Base-by-base conservation (phyloP, 192 early-diverging fungal genomes). In the Ambispora gerdemannii region DNA sequence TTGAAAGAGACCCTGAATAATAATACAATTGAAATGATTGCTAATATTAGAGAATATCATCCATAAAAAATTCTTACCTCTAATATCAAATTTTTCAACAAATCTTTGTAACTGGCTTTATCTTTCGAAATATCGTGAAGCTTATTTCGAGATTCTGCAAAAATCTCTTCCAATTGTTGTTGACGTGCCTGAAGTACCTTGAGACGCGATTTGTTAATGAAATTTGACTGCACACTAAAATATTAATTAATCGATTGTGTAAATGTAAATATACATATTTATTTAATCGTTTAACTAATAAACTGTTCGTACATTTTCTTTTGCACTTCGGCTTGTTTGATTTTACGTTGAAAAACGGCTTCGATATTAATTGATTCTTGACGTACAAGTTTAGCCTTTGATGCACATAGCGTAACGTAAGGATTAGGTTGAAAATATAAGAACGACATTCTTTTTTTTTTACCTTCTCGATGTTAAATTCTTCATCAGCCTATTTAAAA, bases 381-480 rank as follows among this genome's bases (percentile, higher is more conserved):
- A 55, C 97, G 93, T 25, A 99, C 97, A 51, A 98, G 87, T 79
- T 99, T 99, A 79, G 93, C 97, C 85, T 88, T 77, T 20, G 20
- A 28, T 32, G 22, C 32, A 19, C 15, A 33, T n/a, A n/a, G n/a
- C n/a, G n/a, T n/a, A n/a, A n/a, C n/a, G n/a, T n/a, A n/a, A n/a
- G n/a, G n/a, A n/a, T n/a, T n/a, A n/a, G n/a, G n/a, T n/a, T 7
- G 43, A 32, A 53, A 20, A 31, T 71, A n/a, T 7, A 13, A 20
- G 27, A 43, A 2, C 33, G 33, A 33, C 31, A 36, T n/a, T 28
- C 35, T 49, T 30, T 52, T 17, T 30, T 17, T 19, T 35, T 53
- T 73, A 87, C 87, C 87, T 95, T 95, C 84, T 99, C 97, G 84
- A 99, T 99, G 83, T 99, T 99, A 87, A 98, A 99, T 75, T 99